Evolutionary conservation across 192 early-diverging fungal genomes (phyloP), one percentile per base, ranked within the genome.

Genomic region (Podila epigama): DNA sequence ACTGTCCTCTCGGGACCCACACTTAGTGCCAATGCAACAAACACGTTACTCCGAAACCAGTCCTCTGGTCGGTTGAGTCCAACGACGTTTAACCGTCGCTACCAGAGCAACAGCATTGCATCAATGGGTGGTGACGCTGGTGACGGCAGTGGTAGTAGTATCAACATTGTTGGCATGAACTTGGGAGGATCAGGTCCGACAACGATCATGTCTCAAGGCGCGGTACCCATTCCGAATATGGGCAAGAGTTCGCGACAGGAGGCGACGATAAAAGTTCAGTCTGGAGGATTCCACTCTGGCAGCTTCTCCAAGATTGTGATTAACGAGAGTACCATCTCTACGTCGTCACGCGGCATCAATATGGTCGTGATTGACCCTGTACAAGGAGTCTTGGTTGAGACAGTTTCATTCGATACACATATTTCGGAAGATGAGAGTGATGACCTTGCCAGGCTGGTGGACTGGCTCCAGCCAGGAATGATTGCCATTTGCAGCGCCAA

Each of bases 331-430:
- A 66, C 69, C 0, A 60, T 91, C 61, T 84, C 86, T 2, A 80
- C 86, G 25, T 79, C 69, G 22, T 87, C 88, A 16, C 88, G 93
- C 54, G 94, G 94, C 29, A 69, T 96, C 40, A 91, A 94, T 68
- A 82, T 94, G n/a, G 84, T 88, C 31, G 87, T 90, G 4, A 77
- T 96, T 42, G 93, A 94, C 63, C 87, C 92, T 6, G 73, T 89
- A 4, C 88, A 90, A 16, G 89, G 89, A 3, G 73, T 86, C 11
- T 67, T 96, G 22, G 61, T 92, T 28, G 92, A 94, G 52, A 75
- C 85, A 15, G 87, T 85, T 5, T 82, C 87, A 6, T 96, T 92
- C 78, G 93, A 96, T 63, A 92, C 91, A 0, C 89, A 92, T 69
- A 84, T 90, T 39, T 86, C 86, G 29, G 77, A 67, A 15, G 83